Conservation (phyloP, 106 monocot genomes). For the Acorus gramineus region DNA sequence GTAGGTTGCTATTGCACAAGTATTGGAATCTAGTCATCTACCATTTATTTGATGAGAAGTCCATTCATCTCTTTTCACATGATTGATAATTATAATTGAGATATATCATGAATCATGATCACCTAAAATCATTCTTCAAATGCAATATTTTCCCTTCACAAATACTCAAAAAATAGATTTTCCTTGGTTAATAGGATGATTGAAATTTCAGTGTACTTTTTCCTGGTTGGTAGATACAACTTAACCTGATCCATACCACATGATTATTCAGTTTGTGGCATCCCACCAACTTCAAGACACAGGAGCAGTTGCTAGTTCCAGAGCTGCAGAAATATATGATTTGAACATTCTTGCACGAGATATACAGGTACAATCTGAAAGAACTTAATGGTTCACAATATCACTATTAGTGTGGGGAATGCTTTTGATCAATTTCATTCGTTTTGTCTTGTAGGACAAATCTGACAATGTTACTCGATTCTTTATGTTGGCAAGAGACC, state of each 20-base stretch:
- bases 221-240: too few species aligned
- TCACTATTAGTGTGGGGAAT: not conserved
- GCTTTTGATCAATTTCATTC: slow-evolving; percentile 3
- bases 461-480: slow-evolving; percentile 86
- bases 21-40: too few species aligned
- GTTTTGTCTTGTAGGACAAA: slow-evolving; percentile 53
- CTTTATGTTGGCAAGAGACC: slow-evolving; percentile 90
- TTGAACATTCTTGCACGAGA: slow-evolving; percentile 67
- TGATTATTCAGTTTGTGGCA: slow-evolving; percentile 56
- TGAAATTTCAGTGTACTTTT: too few species aligned
- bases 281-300: slow-evolving; percentile 54
- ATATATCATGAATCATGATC: too few species aligned
- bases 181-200: too few species aligned
- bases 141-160: too few species aligned
- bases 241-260: not conserved
- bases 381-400: not conserved
- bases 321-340: slow-evolving; percentile 72
- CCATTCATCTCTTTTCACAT: too few species aligned
- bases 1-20: slow-evolving; percentile 18
- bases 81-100: too few species aligned
- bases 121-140: too few species aligned
- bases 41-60: too few species aligned
- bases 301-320: slow-evolving; percentile 85
- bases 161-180: too few species aligned
- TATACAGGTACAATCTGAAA: slow-evolving; percentile 57